These are phyloP conservation scores for Hypoxylon sp. DNA, from an alignment of 2,329 filamentous ascomycete genomes.

Conservation along the genomic window DNA sequence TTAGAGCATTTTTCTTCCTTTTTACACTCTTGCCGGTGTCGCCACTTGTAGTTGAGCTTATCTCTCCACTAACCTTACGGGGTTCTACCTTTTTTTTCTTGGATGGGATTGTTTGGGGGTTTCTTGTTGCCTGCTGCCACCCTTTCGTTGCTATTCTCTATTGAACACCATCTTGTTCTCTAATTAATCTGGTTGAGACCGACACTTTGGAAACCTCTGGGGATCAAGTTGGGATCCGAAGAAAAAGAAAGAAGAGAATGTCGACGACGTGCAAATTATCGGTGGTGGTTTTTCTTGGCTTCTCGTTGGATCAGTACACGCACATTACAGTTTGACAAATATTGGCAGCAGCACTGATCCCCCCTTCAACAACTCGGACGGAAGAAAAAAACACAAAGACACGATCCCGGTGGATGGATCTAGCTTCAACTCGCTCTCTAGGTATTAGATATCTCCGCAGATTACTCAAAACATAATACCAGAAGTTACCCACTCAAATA, in stretches of 20 bases:
- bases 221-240: slow-evolving; percentile 37
- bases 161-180: slow-evolving; percentile 46
- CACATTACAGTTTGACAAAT: slow-evolving; percentile 47
- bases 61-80: slow-evolving; percentile 44
- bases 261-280: slow-evolving; percentile 38
- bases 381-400: slow-evolving; percentile 8
- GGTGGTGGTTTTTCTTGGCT: slow-evolving; percentile 42
- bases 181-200: slow-evolving; percentile 43
- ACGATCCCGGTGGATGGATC: slow-evolving; percentile 47
- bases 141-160: slow-evolving; percentile 46
- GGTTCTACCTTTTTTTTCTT: slow-evolving; percentile 46
- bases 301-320: slow-evolving; percentile 48
- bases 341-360: slow-evolving; percentile 47
- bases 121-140: slow-evolving; percentile 42
- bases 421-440: slow-evolving; percentile 72
- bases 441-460: slow-evolving; percentile 66
- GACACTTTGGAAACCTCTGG: slow-evolving; percentile 31
- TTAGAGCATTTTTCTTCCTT: slow-evolving; percentile 41
- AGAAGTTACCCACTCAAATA: slow-evolving; percentile 73
- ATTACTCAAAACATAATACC: slow-evolving; percentile 63
- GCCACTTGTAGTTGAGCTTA: slow-evolving; percentile 72
- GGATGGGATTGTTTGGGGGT: slow-evolving; percentile 41
- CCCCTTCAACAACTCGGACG: slow-evolving; percentile 15
- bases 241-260: slow-evolving; percentile 20
- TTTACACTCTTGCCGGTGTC: slow-evolving; percentile 49